Conservation (phyloP, 345 rosid species). For the Eucalyptus urophylla region DNA sequence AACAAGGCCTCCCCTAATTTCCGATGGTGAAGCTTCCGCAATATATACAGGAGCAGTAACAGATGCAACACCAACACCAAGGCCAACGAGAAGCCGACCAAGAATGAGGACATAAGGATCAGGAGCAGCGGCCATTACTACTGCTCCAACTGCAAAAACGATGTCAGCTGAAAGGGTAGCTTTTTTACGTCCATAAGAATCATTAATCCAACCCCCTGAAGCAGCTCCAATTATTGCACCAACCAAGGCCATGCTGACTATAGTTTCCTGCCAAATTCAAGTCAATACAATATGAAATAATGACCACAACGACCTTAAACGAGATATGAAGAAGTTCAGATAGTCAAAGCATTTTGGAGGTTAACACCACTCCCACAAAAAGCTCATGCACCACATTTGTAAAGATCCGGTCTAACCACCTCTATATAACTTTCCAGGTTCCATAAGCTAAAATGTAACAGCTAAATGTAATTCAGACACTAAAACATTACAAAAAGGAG, state of each 20-base stretch:
- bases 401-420: background rate
- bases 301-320: background rate
- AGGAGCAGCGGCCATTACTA: conserved; percentile 87
- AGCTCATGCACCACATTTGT: background rate
- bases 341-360: background rate
- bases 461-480: background rate
- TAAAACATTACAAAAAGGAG: background rate
- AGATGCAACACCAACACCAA: conserved; percentile 89
- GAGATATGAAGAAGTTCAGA: background rate
- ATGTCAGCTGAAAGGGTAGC: conserved; percentile 81
- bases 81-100: conserved; percentile 79
- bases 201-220: conserved; percentile 92
- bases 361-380: background rate
- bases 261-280: conserved; percentile 65
- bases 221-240: conserved; percentile 97
- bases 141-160: conserved; percentile 67
- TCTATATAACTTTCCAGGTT: background rate
- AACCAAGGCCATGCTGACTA: conserved; percentile 96
- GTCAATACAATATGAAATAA: background rate
- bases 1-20: conserved; percentile 94
- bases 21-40: conserved; percentile 96
- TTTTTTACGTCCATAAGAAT: conserved; percentile 82
- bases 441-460: background rate
- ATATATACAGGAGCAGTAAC: conserved; percentile 97
- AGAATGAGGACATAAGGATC: conserved; percentile 70